These are phyloP conservation scores for Trichoderma koningii DNA, from an alignment of 2,329 filamentous ascomycete genomes.

Conservation along the genomic window DNA sequence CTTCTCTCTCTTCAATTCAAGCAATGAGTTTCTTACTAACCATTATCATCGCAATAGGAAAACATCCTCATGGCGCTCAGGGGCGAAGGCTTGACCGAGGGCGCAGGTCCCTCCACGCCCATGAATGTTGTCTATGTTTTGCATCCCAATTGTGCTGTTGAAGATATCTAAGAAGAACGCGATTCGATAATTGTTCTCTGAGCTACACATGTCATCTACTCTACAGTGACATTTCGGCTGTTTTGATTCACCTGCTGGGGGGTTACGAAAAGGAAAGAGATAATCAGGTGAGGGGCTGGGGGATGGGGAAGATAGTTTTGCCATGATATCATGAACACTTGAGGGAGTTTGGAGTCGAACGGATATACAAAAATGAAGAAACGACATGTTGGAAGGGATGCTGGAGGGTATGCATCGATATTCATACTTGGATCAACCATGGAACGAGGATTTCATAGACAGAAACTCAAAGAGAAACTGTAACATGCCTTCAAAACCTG, in stretches of 20 bases:
- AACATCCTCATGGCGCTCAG: constrained; percentile 84
- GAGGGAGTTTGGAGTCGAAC: constrained; percentile 29
- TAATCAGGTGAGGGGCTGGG: background rate
- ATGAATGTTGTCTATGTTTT: constrained; percentile 73
- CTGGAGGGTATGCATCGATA: background rate
- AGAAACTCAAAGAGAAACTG: too few species aligned
- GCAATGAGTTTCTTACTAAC: too few species aligned
- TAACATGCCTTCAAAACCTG: too few species aligned
- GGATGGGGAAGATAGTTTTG: background rate
- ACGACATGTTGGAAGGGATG: constrained; percentile 42
- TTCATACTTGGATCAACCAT: background rate
- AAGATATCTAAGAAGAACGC: constrained; percentile 51
- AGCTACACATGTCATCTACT: too few species aligned
- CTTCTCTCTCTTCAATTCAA: constrained; percentile 34
- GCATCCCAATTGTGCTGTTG: constrained; percentile 90
- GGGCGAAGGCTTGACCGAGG: constrained; percentile 58
- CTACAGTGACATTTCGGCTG: background rate
- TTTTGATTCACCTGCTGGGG: background rate
- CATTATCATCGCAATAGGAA: constrained; percentile 56
- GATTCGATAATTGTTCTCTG: too few species aligned
- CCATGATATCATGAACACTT: constrained; percentile 20
- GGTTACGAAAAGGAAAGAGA: background rate
- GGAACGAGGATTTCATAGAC: too few species aligned
- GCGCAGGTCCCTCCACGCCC: constrained; percentile 46
- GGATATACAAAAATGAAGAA: constrained; percentile 43